Conservation (phyloP, 306 rosid species). For the Glycine soja region DNA sequence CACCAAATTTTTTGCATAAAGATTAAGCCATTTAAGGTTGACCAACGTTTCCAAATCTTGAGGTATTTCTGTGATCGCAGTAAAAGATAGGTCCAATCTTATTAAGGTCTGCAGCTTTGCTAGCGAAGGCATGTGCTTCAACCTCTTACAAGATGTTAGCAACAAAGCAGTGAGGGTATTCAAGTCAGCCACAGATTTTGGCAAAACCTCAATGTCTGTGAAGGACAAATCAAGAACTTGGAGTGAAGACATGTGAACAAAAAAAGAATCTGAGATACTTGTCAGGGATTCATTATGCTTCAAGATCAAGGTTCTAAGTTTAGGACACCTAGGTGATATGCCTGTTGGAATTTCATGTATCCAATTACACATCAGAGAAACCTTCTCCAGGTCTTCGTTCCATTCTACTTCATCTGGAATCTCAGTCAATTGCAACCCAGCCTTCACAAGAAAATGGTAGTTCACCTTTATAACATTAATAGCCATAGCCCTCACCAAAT, state of each 20-base stretch:
- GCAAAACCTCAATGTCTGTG: constrained; percentile 35
- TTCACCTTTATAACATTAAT: constrained; percentile 5
- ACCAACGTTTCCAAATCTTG: constrained; percentile 39
- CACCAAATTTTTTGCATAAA: constrained; percentile 15
- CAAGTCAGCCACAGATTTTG: constrained; percentile 30
- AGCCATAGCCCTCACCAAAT: constrained; percentile 24
- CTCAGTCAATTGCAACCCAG: constrained; percentile 28
- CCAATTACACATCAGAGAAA: constrained; percentile 41
- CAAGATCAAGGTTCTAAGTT: constrained; percentile 36
- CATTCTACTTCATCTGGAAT: constrained; percentile 42
- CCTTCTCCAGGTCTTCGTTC: constrained; percentile 38
- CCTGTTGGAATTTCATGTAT: constrained; percentile 35
- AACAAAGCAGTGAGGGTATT: constrained; percentile 14
- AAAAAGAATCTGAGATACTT: constrained; percentile 33
- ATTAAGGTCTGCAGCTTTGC: constrained; percentile 1
- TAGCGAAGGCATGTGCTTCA: constrained; percentile 20
- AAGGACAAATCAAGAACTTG: constrained; percentile 38
- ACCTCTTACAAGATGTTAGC: constrained; percentile 9
- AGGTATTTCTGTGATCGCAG: constrained; percentile 17
- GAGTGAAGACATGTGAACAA: constrained; percentile 35
- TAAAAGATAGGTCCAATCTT: constrained; percentile 24
- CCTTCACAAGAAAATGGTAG: constrained; percentile 25
- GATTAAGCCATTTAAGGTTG: constrained; percentile 38
- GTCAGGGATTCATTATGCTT: constrained; percentile 14
- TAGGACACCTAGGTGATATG: constrained; percentile 37